A percentile compares a stretch with the other conserved stretches of the same genome.
Conservation (phyloP, 345 rosid genomes). For the Populus pruinosa region DNA sequence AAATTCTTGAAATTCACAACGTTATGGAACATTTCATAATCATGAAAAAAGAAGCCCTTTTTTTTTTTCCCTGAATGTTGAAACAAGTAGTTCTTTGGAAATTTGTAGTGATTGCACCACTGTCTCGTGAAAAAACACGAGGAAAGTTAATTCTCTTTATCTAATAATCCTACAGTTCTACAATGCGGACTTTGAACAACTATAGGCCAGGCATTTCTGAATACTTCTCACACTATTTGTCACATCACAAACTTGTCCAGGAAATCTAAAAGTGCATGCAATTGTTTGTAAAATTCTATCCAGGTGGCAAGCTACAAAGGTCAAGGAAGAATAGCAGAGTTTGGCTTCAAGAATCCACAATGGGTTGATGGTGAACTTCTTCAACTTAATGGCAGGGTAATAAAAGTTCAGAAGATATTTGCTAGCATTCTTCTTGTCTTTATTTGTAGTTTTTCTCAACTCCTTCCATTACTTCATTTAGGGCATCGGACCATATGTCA, state of each 20-base stretch:
- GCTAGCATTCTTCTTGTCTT: background rate
- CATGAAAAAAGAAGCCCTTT: no score
- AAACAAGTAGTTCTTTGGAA: conserved; percentile 8
- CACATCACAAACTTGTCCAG: background rate
- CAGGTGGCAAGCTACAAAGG: conserved; percentile 86
- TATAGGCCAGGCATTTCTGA: background rate
- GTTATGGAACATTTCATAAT: background rate
- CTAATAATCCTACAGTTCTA: background rate
- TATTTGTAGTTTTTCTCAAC: background rate
- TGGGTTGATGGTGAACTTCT: conserved; percentile 96
- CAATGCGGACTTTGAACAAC: background rate
- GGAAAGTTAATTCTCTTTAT: background rate
- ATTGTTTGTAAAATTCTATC: conserved; percentile 6
- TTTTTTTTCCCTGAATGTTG: background rate
- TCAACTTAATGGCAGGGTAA: conserved; percentile 84
- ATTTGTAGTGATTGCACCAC: background rate
- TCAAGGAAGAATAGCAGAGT: conserved; percentile 87
- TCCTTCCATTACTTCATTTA: conserved; percentile 18
- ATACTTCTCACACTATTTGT: background rate
- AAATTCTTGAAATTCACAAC: background rate
- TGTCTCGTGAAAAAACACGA: background rate
- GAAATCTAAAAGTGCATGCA: background rate
- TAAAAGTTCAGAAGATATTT: background rate
- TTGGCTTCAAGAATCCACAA: conserved; percentile 67
- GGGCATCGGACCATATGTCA: conserved; percentile 80